Evolutionary conservation across 805 yeast genomes (phyloP).

Genomic region (Zygosaccharomyces bisporus): DNA sequence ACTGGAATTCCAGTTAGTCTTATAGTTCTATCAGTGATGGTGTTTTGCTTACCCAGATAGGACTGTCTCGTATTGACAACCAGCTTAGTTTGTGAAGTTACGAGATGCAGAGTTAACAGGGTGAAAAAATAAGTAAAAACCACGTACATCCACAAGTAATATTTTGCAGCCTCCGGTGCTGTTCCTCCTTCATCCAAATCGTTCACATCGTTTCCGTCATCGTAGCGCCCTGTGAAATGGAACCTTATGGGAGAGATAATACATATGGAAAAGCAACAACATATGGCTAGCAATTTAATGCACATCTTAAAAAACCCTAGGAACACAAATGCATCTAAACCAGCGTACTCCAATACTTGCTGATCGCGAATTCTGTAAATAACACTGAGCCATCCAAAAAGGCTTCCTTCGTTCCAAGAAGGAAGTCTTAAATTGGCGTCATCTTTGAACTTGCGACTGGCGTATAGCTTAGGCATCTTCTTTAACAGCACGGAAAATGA

Average conservation of each 20-base stretch:
- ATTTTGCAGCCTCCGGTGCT: constrained; percentile 44
- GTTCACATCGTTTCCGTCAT: constrained; percentile 47
- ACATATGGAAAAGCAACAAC: constrained; percentile 65
- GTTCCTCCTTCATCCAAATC: constrained; percentile 29
- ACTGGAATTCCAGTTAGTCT: constrained; percentile 86
- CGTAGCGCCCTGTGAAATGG: constrained; percentile 77
- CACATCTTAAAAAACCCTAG: constrained; percentile 88
- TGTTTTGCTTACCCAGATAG: constrained; percentile 79
- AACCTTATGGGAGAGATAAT: constrained; percentile 83
- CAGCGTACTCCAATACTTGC: constrained; percentile 83
- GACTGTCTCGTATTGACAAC: constrained; percentile 76
- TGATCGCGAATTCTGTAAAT: constrained; percentile 63
- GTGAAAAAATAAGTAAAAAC: constrained; percentile 86
- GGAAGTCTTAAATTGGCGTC: constrained; percentile 28
- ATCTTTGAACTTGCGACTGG: constrained; percentile 57
- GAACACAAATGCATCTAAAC: constrained; percentile 90
- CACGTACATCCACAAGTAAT: constrained; percentile 79
- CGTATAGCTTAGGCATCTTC: constrained; percentile 76
- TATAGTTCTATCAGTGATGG: constrained; percentile 88
- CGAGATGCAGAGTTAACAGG: constrained; percentile 50
- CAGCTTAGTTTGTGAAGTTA: constrained; percentile 65
- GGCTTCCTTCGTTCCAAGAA: constrained; percentile 40
- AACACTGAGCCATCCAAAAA: constrained; percentile 79
- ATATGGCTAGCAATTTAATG: constrained; percentile 59
- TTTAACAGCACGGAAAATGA: constrained; percentile 68